phyloP scores from a whole-genome alignment of 495 filamentous ascomycete genomes.

The Podospora conica region DNA sequence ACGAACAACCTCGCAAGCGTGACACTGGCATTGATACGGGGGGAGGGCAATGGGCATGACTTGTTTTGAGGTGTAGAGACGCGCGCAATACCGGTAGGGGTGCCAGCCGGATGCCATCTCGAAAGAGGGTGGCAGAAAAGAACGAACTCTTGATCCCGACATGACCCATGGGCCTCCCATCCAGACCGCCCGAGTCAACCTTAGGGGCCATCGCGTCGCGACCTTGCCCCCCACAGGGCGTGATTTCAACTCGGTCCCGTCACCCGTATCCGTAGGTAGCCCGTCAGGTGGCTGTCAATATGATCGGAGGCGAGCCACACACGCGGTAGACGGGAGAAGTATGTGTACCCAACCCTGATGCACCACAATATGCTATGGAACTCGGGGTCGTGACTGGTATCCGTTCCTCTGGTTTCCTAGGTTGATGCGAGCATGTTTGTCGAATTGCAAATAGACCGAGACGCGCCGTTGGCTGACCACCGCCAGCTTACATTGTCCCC shows the following conservation, averaged over 20 bases:
- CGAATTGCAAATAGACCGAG: background rate
- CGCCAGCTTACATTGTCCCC: background rate
- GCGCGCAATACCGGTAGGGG: background rate
- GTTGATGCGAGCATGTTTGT: background rate
- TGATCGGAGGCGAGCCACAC: background rate
- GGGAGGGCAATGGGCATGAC: background rate
- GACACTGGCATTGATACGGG: background rate
- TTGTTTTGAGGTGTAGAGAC: background rate
- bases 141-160: background rate
- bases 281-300: background rate
- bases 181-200: too few species aligned
- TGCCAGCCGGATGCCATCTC: background rate
- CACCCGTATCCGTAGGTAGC: background rate
- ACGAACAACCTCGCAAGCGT: background rate
- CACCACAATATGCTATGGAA: background rate
- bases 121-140: background rate
- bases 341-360: slow-evolving; percentile 8
- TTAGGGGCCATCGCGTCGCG: background rate
- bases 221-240: background rate
- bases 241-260: background rate
- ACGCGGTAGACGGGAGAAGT: background rate
- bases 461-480: background rate
- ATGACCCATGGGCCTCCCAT: too few species aligned
- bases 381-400: background rate
- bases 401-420: background rate